These are phyloP conservation scores for Fusarium camptoceras DNA, from an alignment of 2,329 filamentous ascomycete genomes.

Conservation along the genomic window DNA sequence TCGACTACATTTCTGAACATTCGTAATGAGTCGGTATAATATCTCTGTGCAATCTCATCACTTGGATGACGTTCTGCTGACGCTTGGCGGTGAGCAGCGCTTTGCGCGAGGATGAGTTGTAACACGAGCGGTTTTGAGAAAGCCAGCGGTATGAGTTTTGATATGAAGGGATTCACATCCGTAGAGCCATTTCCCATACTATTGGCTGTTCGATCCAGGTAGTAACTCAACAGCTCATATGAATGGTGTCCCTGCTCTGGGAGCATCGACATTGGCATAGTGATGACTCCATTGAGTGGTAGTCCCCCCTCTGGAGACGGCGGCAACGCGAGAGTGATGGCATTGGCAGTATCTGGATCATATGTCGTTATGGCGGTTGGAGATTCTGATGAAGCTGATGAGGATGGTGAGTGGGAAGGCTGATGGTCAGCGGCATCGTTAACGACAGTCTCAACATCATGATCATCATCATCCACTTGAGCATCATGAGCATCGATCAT, in stretches of 20 bases:
- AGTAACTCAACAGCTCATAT: conserved; percentile 60
- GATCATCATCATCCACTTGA: conserved; percentile 31
- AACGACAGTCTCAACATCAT: conserved; percentile 17
- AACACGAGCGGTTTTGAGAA: conserved; percentile 59
- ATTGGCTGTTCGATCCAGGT: conserved; percentile 57
- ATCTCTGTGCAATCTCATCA: conserved; percentile 51
- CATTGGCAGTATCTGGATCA: conserved; percentile 37
- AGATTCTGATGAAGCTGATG: conserved; percentile 40
- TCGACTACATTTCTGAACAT: conserved; percentile 53
- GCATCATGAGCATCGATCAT: conserved; percentile 43
- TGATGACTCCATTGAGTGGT: conserved; percentile 35
- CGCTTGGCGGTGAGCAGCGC: conserved; percentile 54
- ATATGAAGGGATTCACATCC: conserved; percentile 58
- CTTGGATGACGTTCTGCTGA: conserved; percentile 44
- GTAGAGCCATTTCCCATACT: conserved; percentile 63
- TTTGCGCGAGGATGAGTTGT: conserved; percentile 61
- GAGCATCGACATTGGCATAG: conserved; percentile 48
- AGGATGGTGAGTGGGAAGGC: conserved; percentile 36
- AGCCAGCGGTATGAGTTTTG: conserved; percentile 59
- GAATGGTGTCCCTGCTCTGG: conserved; percentile 51
- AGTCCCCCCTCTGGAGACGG: conserved; percentile 7
- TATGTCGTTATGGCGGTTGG: conserved; percentile 18
- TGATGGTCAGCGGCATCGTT: conserved; percentile 31
- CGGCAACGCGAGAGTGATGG: conserved; percentile 34
- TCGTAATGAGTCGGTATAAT: conserved; percentile 53